phyloP scores from a whole-genome alignment of 2,329 filamentous ascomycete species.

The Venturia oleaginea region DNA sequence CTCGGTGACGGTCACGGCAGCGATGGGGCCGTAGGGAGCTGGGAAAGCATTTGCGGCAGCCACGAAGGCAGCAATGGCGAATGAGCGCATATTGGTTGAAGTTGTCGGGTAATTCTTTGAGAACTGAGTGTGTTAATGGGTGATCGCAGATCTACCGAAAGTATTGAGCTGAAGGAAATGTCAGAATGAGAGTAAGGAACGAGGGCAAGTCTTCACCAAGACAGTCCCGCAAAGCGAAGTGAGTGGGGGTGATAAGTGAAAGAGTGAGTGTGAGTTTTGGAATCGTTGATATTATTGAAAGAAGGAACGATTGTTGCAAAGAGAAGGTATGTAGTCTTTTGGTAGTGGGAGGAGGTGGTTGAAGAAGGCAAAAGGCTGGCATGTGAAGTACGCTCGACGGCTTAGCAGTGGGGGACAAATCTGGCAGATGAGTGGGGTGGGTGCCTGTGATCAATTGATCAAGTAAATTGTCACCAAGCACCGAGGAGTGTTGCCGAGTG shows the following conservation, averaged over 20 bases:
- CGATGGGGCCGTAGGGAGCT: background rate
- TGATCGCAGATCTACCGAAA: constrained; percentile 9
- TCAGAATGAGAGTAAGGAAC: background rate
- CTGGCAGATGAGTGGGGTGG: background rate
- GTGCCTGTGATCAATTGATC: background rate
- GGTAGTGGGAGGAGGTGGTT: background rate
- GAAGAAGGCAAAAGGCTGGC: background rate
- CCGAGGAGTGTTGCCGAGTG: background rate
- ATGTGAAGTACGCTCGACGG: background rate
- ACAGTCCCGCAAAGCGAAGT: background rate
- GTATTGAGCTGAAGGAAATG: background rate
- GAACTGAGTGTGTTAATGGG: constrained; percentile 2
- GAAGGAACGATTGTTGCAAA: background rate
- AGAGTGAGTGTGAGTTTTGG: background rate
- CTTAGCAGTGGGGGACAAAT: background rate
- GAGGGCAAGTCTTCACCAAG: background rate
- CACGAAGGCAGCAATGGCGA: constrained; percentile 12
- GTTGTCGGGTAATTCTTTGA: background rate
- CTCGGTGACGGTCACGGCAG: constrained; percentile 13
- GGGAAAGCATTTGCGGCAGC: constrained; percentile 10
- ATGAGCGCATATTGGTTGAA: constrained; percentile 11
- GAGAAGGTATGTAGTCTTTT: background rate
- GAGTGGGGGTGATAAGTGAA: background rate
- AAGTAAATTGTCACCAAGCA: background rate
- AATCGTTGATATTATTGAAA: background rate